Percentiles rank a stretch among this genome's conserved stretches.
These are phyloP conservation scores for Cunninghamia lanceolata DNA, from an alignment of 75 land plant genomes.

Conservation along the genomic window DNA sequence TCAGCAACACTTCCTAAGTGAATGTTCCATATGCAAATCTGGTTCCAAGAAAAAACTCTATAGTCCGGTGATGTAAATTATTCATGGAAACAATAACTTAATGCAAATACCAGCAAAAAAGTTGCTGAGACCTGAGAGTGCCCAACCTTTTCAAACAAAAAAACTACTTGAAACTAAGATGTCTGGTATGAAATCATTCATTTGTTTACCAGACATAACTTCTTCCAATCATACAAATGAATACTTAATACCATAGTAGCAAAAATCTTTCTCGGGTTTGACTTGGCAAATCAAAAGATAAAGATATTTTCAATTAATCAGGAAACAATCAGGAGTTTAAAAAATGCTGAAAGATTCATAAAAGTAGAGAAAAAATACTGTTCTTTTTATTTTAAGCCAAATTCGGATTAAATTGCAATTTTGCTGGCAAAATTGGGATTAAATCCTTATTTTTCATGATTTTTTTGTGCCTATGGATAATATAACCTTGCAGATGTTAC, in stretches of 20 bases:
- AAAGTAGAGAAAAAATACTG: no score
- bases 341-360: no score
- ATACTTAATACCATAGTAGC: background rate
- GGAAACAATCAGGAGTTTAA: no score
- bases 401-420: no score
- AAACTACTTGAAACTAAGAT: background rate
- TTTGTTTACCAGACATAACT: background rate
- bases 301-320: no score
- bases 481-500: background rate
- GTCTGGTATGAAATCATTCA: background rate
- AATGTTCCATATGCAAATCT: background rate
- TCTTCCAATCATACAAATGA: background rate
- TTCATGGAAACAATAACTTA: background rate
- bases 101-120: background rate
- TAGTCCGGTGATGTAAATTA: background rate
- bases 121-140: background rate
- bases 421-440: no score
- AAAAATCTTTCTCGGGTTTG: no score
- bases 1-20: background rate
- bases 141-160: background rate
- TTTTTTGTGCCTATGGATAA: background rate
- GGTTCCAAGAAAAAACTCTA: background rate
- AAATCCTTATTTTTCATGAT: no score
- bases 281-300: no score
- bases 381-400: no score